phyloP scores from a whole-genome alignment of 2,329 filamentous ascomycete genomes.

The Gyromitra esculenta region DNA sequence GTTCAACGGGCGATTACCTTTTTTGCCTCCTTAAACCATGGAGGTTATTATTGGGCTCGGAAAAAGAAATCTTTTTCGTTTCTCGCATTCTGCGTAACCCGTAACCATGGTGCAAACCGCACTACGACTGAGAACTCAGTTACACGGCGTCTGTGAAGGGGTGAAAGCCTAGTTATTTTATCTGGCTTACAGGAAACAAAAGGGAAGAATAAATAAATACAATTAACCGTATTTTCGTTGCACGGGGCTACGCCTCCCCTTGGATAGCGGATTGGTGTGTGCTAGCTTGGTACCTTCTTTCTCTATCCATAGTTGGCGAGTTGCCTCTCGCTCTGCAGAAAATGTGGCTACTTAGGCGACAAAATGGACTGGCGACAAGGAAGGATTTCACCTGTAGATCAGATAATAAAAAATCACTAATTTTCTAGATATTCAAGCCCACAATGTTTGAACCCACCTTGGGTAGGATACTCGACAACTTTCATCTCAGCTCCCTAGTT shows the following conservation, averaged over 20 bases:
- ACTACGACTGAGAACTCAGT: slow-evolving; percentile 18
- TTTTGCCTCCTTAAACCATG: not conserved
- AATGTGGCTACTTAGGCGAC: slow-evolving; percentile 29
- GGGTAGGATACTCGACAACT: not conserved
- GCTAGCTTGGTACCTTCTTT: slow-evolving; percentile 23
- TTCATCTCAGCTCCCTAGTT: not conserved
- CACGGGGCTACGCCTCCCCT: slow-evolving; percentile 30
- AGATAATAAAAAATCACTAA: slow-evolving; percentile 1
- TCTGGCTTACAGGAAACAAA: slow-evolving; percentile 18
- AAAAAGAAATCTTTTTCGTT: slow-evolving; percentile 24
- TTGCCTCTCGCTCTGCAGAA: slow-evolving; percentile 23
- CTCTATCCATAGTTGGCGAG: slow-evolving; percentile 13
- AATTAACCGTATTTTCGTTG: slow-evolving; percentile 38
- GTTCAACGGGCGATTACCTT: not conserved
- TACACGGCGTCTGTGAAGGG: slow-evolving; percentile 26
- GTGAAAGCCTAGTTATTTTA: slow-evolving; percentile 37
- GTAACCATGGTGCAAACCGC: slow-evolving; percentile 34
- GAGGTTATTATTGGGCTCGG: slow-evolving; percentile 20
- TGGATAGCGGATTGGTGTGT: slow-evolving; percentile 11
- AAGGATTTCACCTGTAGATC: not conserved
- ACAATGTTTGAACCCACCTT: slow-evolving; percentile 6
- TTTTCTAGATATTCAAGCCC: not conserved
- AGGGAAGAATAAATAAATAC: not conserved
- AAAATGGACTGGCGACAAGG: slow-evolving; percentile 19
- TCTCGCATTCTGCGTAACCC: slow-evolving; percentile 28